phyloP scores from a whole-genome alignment of 1,284 basidiomycete species.

The Malassezia psittaci region DNA sequence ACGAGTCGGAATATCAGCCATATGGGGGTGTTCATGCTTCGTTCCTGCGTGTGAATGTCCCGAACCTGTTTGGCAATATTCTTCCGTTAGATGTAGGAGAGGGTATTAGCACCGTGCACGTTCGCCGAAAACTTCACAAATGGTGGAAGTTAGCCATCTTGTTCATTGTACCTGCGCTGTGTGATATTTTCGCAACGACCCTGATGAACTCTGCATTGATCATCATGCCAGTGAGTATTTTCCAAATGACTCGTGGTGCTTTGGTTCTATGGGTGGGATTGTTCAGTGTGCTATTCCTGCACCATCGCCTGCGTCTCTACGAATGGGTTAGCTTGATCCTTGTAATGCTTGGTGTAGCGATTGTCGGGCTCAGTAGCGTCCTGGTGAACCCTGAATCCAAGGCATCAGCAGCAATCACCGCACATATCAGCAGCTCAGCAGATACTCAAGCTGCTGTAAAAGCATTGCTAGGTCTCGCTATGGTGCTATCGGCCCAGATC shows the following conservation, averaged over 20 bases:
- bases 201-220: conserved; percentile 92
- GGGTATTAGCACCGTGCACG: neutral
- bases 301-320: conserved; percentile 45
- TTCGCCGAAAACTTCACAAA: neutral
- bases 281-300: conserved; percentile 82
- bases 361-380: conserved; percentile 77
- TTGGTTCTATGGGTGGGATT: conserved; percentile 92
- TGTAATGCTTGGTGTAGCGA: conserved; percentile 77
- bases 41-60: neutral
- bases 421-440: neutral
- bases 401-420: conserved; percentile 4
- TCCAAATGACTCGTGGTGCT: conserved; percentile 89
- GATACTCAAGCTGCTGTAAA: conserved; percentile 12
- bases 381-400: conserved; percentile 15
- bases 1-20: neutral
- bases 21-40: neutral
- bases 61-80: neutral
- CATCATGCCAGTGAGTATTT: conserved; percentile 91
- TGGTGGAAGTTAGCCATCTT: conserved; percentile 49
- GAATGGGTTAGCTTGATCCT: conserved; percentile 78
- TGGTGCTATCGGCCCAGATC: conserved; percentile 90
- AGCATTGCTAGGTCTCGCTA: conserved; percentile 60
- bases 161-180: conserved; percentile 69
- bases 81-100: neutral
- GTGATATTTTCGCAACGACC: conserved; percentile 77